A percentile compares a stretch with the other conserved stretches of the same genome.
Conservation (phyloP, 805 yeast genomes). For the Yarrowia bubula region DNA sequence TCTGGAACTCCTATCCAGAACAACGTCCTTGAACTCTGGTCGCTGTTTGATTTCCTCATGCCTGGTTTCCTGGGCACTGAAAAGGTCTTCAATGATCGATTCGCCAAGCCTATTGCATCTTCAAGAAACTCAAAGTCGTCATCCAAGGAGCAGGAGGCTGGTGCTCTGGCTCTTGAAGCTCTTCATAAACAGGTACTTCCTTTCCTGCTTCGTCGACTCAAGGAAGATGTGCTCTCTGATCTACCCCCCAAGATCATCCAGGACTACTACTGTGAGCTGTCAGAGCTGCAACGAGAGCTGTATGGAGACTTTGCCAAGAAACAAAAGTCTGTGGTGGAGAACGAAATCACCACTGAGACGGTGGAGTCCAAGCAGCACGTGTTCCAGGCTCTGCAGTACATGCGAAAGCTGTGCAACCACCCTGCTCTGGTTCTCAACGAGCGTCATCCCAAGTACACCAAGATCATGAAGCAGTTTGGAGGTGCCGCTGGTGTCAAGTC, state of each 20-base stretch:
- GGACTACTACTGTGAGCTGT: constrained; percentile 94
- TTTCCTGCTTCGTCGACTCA: constrained; percentile 90
- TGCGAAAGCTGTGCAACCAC: constrained; percentile 96
- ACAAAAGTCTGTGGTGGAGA: constrained; percentile 75
- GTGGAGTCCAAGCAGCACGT: constrained; percentile 71
- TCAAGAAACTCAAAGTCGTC: constrained; percentile 85
- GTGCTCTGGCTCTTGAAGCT: constrained; percentile 93
- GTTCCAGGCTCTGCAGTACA: constrained; percentile 94
- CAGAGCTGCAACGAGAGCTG: constrained; percentile 81
- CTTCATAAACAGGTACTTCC: constrained; percentile 96
- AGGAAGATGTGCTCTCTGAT: constrained; percentile 93
- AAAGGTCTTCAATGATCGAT: constrained; percentile 86
- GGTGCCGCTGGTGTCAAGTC: constrained; percentile 61
- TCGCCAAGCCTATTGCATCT: constrained; percentile 97
- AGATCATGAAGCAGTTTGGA: constrained; percentile 60
- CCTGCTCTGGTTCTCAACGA: constrained; percentile 85
- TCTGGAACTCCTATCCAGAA: constrained; percentile 99
- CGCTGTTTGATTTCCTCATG: constrained; percentile 95
- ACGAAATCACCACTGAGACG: constrained; percentile 45
- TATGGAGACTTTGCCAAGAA: constrained; percentile 87
- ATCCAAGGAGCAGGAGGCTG: constrained; percentile 93
- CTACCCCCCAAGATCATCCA: constrained; percentile 98
- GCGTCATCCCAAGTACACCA: constrained; percentile 75
- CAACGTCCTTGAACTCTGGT: constrained; percentile 95
- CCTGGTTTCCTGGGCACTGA: constrained; percentile 98